Base-by-base conservation (phyloP, 2,329 filamentous ascomycete genomes). In the Pseudophaeomoniella oleicola region DNA sequence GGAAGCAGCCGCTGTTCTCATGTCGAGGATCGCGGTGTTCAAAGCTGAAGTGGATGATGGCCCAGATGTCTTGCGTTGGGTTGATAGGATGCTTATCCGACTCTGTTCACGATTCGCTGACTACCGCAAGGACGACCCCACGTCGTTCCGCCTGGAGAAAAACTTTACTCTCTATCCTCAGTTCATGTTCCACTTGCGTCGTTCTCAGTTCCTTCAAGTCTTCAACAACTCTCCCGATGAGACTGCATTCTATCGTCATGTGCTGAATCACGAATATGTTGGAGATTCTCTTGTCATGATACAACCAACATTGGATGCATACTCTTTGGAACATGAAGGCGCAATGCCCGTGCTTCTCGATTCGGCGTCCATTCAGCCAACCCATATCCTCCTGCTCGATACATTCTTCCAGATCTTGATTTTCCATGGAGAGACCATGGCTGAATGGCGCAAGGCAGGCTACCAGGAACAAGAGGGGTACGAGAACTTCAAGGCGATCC, bases 371-470 rank as follows among this genome's bases (percentile, higher is more conserved):
- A 98, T 98, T 49, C 88, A 96, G 54, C 81, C 86, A 6, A 83
- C 87, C 15, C 92, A 94, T 41, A 83, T 96, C 42, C 72, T 98
- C 35, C 75, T 98, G 9, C 78, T 98, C 38, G 90, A 98, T 52
- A 96, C 90, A 0, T 98, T 98, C 69, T 98, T 98, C 73, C 90
- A 98, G 58, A 98, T 98, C 43, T 75, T 98, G 38, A 98, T 98
- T 50, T 98, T 96, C 73, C 87, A 98, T 51, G 90, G 90, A 44
- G 88, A 98, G 67, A 96, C 88, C 0, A 82, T 96, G 59, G 90
- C 90, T 1, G 86, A 94, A 56, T 98, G 90, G 90, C 78, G 87
- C 46, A 96, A 98, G 60, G 87, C 87, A 13, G 90, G 90, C 1
- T 98, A 98, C 55, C 90, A 98, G 49, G 86, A 94, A 2, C 88